Evolutionary conservation across 305 asterid species (phyloP), one percentile per base, ranked within the genome.

Genomic region (Euphrasia arctica): DNA sequence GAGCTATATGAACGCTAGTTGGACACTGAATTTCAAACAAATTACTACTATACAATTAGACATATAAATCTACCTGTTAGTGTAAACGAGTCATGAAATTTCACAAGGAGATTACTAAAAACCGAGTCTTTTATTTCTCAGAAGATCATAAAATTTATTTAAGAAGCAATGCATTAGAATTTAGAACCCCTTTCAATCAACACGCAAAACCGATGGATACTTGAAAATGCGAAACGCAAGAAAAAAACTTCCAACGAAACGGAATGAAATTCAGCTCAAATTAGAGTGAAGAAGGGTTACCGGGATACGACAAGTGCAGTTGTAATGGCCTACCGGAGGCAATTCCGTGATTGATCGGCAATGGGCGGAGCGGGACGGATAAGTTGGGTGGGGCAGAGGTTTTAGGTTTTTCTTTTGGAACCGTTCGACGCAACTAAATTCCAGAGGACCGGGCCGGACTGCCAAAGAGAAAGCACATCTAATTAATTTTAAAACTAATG

Each of bases 191-290:
- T 36, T 49, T 54, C 51, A 54, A 64, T 52, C 54, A 34, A 22
- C 25, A 29, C 18, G 13, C 15, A 8, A 49, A 63, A 39, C 3
- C 9, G 48, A 13, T 29, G 52, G 52, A 49, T 48, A 62, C 29
- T 50, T 31, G 51, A 50, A 4, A 54, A 54, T 27, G 31, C 34
- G 6, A 41, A 52, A 22, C 54, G 28, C 41, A 65, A 6, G 69
- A 65, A 65, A 3, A 64, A 9, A 2, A 31, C 4, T 2, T n/a
- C 31, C 42, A 4, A 6, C 13, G 41, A 57, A 25, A 0, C 31
- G 45, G 29, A 43, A 56, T 4, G 8, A 45, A 56, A 14, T 4
- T 32, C 60, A 66, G 13, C 70, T 25, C 11, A 41, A 12, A 43
- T 42, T 5, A 56, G 54, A 66, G 32, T 4, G 18, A 18, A 51